Base-by-base conservation (phyloP, 352 stramenopile genomes). In the Pythium graminicola region DNA sequence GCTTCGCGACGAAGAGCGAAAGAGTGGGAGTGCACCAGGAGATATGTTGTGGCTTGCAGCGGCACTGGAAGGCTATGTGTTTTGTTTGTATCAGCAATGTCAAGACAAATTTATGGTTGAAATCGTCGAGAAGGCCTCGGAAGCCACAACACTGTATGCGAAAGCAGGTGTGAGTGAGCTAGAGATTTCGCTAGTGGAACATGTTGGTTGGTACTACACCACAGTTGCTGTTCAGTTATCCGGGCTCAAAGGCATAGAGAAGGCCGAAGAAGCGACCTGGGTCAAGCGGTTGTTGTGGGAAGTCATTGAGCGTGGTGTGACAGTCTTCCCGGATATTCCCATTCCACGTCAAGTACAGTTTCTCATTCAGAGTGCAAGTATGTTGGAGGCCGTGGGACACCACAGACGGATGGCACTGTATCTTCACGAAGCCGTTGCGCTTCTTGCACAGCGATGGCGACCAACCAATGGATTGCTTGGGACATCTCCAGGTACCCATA, bases 21-120 rank as follows among this genome's bases (percentile, higher is more conserved):
- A 72, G 22, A 89, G 75, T 63, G 60, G 60, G 3, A 69, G 71
- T 0, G 48, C 60, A 0, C 31, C 52, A 4, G 80, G 72, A 1
- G 81, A 94, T 49, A 64, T 64, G 13, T 61, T 94, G 22, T 94
- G 84, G 84, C 77, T 93, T 43, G 84, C 80, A 11, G 77, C 84
- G 0, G 77, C 80, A 2, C 50, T 94, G n/a, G 81, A 94, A 67
- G 80, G 74, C 6, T 86, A 82, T 39, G 62, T 73, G 3, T 87
- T 68, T 60, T 87, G 73, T 39, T 55, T 89, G 14, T 84, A 71
- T 23, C 59, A 66, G 17, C 65, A 85, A 29, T 56, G 50, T 3
- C 58, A 67, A 28, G 62, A 76, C 58, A 84, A 84, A 36, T 83
- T 92, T 19, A 61, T 70, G 13, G 63, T 86, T 20, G 81, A 91